Evolutionary conservation across 2,329 filamentous ascomycete species (phyloP).

Genomic region (Penicillium glabrum): DNA sequence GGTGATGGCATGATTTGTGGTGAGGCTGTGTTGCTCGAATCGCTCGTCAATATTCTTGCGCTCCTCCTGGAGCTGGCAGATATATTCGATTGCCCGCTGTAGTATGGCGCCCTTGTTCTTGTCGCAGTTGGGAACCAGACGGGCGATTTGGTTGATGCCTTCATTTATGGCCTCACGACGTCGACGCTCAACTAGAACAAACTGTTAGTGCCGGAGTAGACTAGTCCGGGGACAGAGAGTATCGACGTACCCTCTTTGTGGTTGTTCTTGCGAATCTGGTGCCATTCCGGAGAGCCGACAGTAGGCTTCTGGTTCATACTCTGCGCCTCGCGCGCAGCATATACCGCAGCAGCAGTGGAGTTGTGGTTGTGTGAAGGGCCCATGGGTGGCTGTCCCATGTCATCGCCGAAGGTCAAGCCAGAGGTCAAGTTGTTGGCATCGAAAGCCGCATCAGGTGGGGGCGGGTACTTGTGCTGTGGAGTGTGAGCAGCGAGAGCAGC

Average conservation of each 20-base stretch:
- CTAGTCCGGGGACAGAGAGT: background rate
- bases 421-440: constrained; percentile 38
- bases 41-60: constrained; percentile 43
- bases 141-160: constrained; percentile 95
- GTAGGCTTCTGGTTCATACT: constrained; percentile 68
- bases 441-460: constrained; percentile 41
- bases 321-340: constrained; percentile 54
- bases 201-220: background rate
- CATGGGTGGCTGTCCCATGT: constrained; percentile 41
- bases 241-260: constrained; percentile 87
- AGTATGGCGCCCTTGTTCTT: constrained; percentile 99
- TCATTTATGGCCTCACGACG: constrained; percentile 98
- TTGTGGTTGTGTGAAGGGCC: constrained; percentile 39
- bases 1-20: constrained; percentile 56
- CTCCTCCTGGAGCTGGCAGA: constrained; percentile 69
- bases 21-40: constrained; percentile 46
- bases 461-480: constrained; percentile 46
- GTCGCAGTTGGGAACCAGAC: constrained; percentile 95
- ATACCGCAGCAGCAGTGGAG: constrained; percentile 61
- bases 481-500: constrained; percentile 47
- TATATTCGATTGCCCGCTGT: constrained; percentile 89
- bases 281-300: constrained; percentile 97
- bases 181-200: constrained; percentile 77
- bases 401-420: constrained; percentile 39
- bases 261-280: constrained; percentile 94